Percentiles rank a stretch among this genome's conserved stretches.
These are phyloP conservation scores for Phytophthora megakarya DNA, from an alignment of 352 stramenopile genomes.

Conservation along the genomic window DNA sequence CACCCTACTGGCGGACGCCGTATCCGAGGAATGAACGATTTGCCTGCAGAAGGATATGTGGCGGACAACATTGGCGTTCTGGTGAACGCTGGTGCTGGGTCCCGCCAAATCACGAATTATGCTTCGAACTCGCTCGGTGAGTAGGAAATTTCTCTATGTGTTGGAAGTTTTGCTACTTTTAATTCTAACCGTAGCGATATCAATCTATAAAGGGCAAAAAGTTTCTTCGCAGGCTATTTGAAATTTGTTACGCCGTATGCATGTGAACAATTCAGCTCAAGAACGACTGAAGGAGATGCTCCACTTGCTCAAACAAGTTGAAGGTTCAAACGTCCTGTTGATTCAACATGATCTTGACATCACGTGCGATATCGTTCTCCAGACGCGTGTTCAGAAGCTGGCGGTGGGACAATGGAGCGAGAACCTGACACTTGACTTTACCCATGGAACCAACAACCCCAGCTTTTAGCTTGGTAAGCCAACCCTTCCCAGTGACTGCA, in stretches of 20 bases:
- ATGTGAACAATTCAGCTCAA: neutral
- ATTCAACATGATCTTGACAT: conserved; percentile 14
- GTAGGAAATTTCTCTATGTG: no score
- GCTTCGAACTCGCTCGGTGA: no score
- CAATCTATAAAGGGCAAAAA: neutral
- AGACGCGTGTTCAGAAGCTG: no score
- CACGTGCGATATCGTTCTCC: conserved; percentile 6
- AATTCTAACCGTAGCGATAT: neutral
- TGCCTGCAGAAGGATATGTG: neutral
- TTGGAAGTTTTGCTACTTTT: neutral
- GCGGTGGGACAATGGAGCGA: no score
- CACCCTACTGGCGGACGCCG: no score
- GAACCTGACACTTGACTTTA: no score
- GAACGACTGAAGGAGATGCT: conserved; percentile 4
- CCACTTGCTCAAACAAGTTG: neutral
- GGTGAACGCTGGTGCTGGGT: neutral
- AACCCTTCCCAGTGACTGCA: no score
- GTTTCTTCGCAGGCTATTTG: conserved; percentile 11
- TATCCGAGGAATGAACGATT: neutral
- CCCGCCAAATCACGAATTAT: neutral
- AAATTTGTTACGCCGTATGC: conserved; percentile 1
- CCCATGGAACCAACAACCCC: no score
- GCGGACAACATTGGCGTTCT: neutral
- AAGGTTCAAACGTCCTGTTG: conserved; percentile 3
- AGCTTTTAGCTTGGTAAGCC: no score